Evolutionary conservation across 2,329 filamentous ascomycete genomes (phyloP).

Genomic region (Hypoxylon sp.): DNA sequence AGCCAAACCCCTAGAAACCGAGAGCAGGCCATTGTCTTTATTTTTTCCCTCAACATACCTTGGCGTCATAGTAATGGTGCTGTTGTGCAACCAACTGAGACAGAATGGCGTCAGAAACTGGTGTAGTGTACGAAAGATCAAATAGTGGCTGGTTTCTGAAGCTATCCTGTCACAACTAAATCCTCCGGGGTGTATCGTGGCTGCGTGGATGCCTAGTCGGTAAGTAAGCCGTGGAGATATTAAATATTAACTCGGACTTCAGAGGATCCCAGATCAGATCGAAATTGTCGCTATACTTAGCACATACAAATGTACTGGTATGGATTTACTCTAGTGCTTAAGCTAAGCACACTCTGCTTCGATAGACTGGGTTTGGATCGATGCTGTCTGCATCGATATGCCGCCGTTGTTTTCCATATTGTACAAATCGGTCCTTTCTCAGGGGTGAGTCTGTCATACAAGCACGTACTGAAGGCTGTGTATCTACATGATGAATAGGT

Average conservation of each 20-base stretch:
- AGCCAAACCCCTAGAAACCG: too few relatives aligned
- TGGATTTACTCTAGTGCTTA: constrained; percentile 32
- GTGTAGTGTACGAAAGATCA: not conserved
- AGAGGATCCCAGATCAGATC: too few relatives aligned
- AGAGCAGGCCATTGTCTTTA: too few relatives aligned
- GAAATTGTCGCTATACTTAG: too few relatives aligned
- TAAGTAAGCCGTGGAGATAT: too few relatives aligned
- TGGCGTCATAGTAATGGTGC: too few relatives aligned
- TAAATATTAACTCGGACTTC: too few relatives aligned
- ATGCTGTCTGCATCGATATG: constrained; percentile 40
- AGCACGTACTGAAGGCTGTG: constrained; percentile 43
- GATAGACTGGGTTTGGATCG: too few relatives aligned
- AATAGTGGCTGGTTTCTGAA: not conserved
- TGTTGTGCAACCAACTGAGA: not conserved
- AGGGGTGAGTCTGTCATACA: too few relatives aligned
- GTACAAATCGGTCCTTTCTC: constrained; percentile 42
- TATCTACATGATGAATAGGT: constrained; percentile 24
- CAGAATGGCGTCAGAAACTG: not conserved
- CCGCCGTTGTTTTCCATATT: constrained; percentile 42
- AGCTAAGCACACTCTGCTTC: constrained; percentile 32
- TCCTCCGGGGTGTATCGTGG: not conserved
- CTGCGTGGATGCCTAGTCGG: too few relatives aligned
- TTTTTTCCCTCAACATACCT: too few relatives aligned
- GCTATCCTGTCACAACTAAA: constrained; percentile 3
- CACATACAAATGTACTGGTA: too few relatives aligned